Evolutionary conservation across 2,329 filamentous ascomycete species (phyloP).

Genomic region (Alternaria solani): DNA sequence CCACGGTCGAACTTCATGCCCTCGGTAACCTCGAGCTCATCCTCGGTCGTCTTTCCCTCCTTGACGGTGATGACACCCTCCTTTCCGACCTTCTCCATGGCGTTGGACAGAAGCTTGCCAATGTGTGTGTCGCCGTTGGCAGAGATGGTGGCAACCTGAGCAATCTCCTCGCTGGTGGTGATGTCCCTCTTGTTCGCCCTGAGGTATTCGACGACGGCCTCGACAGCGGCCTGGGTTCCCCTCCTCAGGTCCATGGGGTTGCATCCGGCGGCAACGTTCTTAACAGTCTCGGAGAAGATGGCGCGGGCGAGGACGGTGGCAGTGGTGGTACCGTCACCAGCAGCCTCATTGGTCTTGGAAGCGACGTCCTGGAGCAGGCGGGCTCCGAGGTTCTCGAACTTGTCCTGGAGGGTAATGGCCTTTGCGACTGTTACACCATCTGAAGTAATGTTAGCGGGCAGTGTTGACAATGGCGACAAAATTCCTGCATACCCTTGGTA

Average conservation of each 20-base stretch:
- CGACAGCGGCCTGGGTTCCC: conserved; percentile 95
- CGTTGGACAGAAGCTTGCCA: conserved; percentile 93
- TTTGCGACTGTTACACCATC: conserved; percentile 67
- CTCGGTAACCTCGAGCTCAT: conserved; percentile 98
- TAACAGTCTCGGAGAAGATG: conserved; percentile 99
- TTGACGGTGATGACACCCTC: conserved; percentile 99
- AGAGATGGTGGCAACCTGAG: conserved; percentile 97
- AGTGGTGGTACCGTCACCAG: conserved; percentile 97
- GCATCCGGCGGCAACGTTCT: conserved; percentile 99
- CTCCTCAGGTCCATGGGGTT: conserved; percentile 99
- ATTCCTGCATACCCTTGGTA: conserved; percentile 79
- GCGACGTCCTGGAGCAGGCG: conserved; percentile 97
- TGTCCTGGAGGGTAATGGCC: conserved; percentile 93
- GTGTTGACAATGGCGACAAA: background rate
- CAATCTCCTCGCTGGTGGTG: conserved; percentile 95
- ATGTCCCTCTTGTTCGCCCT: conserved; percentile 97
- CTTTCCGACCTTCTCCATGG: conserved; percentile 99
- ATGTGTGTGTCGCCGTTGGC: conserved; percentile 97
- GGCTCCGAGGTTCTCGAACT: conserved; percentile 99
- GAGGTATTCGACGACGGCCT: conserved; percentile 92
- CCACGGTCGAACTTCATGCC: conserved; percentile 99
- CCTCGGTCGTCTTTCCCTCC: conserved; percentile 98
- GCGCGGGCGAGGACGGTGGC: conserved; percentile 95
- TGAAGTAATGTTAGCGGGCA: conserved; percentile 35
- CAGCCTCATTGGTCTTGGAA: conserved; percentile 98